phyloP scores from a whole-genome alignment of 2,329 filamentous ascomycete species.

The Stromatinia cepivora region DNA sequence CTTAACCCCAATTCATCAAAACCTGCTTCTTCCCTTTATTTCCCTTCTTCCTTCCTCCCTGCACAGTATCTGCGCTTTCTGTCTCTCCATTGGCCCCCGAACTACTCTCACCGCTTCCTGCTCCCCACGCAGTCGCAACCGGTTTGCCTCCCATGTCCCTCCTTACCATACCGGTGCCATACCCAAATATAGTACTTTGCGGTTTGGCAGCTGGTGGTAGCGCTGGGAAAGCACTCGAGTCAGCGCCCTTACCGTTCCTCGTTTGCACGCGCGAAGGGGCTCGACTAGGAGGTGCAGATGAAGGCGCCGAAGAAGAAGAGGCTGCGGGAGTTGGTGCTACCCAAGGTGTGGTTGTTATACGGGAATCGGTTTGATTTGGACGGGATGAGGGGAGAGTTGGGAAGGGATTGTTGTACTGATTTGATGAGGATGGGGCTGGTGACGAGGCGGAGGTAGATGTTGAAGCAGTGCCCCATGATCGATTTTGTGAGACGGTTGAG shows the following conservation, averaged over 20 bases:
- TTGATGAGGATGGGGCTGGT: constrained; percentile 36
- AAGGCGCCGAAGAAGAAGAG: constrained; percentile 34
- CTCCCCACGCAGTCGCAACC: constrained; percentile 31
- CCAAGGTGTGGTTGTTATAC: constrained; percentile 41
- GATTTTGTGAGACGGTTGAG: constrained; percentile 55
- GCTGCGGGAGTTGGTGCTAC: constrained; percentile 42
- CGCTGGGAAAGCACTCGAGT: constrained; percentile 73
- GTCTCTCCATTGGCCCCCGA: constrained; percentile 21
- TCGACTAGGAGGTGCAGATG: constrained; percentile 29
- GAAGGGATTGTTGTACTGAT: constrained; percentile 46
- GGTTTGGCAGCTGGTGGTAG: constrained; percentile 76
- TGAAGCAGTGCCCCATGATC: constrained; percentile 54
- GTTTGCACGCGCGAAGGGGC: constrained; percentile 22
- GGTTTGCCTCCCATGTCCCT: constrained; percentile 48
- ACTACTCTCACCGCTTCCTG: constrained; percentile 34
- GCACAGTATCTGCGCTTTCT: constrained; percentile 30
- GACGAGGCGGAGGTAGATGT: constrained; percentile 26
- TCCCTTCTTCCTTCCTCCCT: constrained; percentile 52
- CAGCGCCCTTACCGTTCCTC: constrained; percentile 18
- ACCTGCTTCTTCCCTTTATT: constrained; percentile 64
- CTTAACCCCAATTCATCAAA: constrained; percentile 42
- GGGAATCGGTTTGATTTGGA: constrained; percentile 30
- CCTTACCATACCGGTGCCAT: constrained; percentile 56
- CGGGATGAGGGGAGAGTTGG: constrained; percentile 45
- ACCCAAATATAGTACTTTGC: constrained; percentile 61